A percentile compares a stretch with the other conserved stretches of the same genome.
Evolutionary conservation across 331 rosid species (phyloP).

Genomic region (Malus hybrid): DNA sequence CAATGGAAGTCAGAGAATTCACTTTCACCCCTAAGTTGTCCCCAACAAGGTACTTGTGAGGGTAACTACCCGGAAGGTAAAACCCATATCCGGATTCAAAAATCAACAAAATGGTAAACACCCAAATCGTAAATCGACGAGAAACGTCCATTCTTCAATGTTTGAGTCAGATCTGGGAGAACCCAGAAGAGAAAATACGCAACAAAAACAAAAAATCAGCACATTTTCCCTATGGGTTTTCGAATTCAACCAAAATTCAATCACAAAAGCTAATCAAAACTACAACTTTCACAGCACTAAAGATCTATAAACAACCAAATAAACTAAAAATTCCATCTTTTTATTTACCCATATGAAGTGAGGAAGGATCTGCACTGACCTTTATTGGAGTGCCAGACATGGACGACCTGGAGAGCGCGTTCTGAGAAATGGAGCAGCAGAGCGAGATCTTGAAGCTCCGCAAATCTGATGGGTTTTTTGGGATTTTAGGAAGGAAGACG

Average conservation of each 20-base stretch:
- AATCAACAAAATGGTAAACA: slow-evolving; percentile 35
- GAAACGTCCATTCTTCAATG: slow-evolving; percentile 45
- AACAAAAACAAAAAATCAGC: not conserved
- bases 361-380: slow-evolving; percentile 39
- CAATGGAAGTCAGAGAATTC: slow-evolving; percentile 87
- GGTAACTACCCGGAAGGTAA: slow-evolving; percentile 89
- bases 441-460: slow-evolving; percentile 18
- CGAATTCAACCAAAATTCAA: slow-evolving; percentile 4
- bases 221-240: not conserved
- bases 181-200: slow-evolving; percentile 28
- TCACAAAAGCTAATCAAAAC: not conserved
- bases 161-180: slow-evolving; percentile 49
- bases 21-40: slow-evolving; percentile 69
- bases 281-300: not conserved
- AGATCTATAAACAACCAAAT: not conserved
- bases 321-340: not conserved
- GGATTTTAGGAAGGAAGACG: too few relatives aligned
- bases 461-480: not conserved
- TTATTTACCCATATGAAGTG: not conserved
- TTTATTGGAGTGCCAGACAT: slow-evolving; percentile 10
- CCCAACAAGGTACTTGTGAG: slow-evolving; percentile 57
- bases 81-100: slow-evolving; percentile 56
- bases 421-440: slow-evolving; percentile 9
- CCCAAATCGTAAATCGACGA: slow-evolving; percentile 42
- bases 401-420: not conserved